Conservation (phyloP, 2,329 filamentous ascomycete genomes). For the Cercospora janseana region DNA sequence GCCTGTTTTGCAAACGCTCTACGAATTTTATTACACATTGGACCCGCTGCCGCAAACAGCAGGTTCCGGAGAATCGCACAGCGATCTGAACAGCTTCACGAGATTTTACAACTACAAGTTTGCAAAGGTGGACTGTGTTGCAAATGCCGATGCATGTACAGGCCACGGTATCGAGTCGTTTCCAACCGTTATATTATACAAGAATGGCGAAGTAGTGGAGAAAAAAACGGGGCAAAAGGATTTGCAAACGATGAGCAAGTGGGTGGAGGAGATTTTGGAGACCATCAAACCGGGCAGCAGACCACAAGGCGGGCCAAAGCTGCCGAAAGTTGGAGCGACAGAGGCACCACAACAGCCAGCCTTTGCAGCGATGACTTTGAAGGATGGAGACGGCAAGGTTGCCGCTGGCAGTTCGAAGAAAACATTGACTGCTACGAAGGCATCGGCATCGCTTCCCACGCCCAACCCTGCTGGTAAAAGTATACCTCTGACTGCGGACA, state of each 20-base stretch:
- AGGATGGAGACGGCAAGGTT: conserved; percentile 33
- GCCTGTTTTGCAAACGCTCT: conserved; percentile 84
- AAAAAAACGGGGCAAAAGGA: conserved; percentile 65
- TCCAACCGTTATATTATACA: conserved; percentile 76
- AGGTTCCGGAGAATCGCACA: conserved; percentile 43
- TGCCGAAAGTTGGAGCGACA: conserved; percentile 69
- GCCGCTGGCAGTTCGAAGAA: conserved; percentile 40
- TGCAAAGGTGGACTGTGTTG: conserved; percentile 79
- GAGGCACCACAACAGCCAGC: conserved; percentile 34
- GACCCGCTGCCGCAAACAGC: conserved; percentile 60
- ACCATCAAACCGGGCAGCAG: conserved; percentile 76
- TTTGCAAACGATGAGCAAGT: conserved; percentile 63
- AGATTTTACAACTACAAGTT: conserved; percentile 89
- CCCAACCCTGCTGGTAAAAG: conserved; percentile 77
- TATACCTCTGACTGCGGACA: conserved; percentile 73
- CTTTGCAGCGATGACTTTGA: conserved; percentile 31
- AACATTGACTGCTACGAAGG: conserved; percentile 47
- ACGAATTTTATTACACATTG: conserved; percentile 94
- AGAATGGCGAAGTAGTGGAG: conserved; percentile 69
- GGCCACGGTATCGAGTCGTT: conserved; percentile 66
- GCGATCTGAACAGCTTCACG: conserved; percentile 66
- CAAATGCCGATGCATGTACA: conserved; percentile 73
- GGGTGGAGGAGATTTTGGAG: conserved; percentile 76
- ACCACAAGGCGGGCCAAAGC: conserved; percentile 61
- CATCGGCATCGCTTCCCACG: conserved; percentile 52